These are phyloP conservation scores for Sporothrix pallida DNA, from an alignment of 2,329 filamentous ascomycete genomes.

Conservation along the genomic window DNA sequence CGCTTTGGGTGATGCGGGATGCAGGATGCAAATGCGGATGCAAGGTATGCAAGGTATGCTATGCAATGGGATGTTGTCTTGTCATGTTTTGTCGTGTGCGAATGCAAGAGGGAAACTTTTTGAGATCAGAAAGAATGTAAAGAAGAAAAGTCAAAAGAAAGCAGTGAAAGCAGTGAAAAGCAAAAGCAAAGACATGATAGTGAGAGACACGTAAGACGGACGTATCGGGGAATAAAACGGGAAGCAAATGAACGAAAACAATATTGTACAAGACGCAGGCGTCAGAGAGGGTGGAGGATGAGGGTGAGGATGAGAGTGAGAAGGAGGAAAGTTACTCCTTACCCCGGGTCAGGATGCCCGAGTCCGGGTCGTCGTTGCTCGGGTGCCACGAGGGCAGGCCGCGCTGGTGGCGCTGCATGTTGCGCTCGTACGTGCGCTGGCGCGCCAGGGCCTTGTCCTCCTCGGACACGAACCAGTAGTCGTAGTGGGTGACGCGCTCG, in stretches of 20 bases:
- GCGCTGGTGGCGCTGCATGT: conserved; percentile 37
- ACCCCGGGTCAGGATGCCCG: conserved; percentile 38
- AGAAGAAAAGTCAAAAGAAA: background rate
- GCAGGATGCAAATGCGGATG: conserved; percentile 4
- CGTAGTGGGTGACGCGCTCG: conserved; percentile 39
- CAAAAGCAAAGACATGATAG: background rate
- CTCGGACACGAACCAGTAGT: conserved; percentile 41
- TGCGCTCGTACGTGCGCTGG: conserved; percentile 38
- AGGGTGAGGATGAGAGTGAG: background rate
- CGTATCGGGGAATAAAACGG: conserved; percentile 31
- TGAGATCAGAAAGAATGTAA: conserved; percentile 21
- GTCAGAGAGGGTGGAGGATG: background rate
- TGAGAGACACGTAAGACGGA: conserved; percentile 8
- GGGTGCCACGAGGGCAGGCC: conserved; percentile 39
- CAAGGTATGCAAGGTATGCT: conserved; percentile 1
- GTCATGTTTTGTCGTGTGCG: conserved; percentile 11
- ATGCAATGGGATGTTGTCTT: conserved; percentile 11
- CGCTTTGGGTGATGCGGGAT: conserved; percentile 11
- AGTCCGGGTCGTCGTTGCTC: conserved; percentile 39
- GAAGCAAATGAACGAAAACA: background rate
- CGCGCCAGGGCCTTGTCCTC: conserved; percentile 39
- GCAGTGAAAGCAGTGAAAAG: background rate
- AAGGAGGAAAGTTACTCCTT: conserved; percentile 33
- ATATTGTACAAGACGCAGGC: conserved; percentile 12
- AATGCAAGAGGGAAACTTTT: background rate